Evolutionary conservation across 1,284 basidiomycete genomes (phyloP).

Genomic region (Rhizoctonia solani): DNA sequence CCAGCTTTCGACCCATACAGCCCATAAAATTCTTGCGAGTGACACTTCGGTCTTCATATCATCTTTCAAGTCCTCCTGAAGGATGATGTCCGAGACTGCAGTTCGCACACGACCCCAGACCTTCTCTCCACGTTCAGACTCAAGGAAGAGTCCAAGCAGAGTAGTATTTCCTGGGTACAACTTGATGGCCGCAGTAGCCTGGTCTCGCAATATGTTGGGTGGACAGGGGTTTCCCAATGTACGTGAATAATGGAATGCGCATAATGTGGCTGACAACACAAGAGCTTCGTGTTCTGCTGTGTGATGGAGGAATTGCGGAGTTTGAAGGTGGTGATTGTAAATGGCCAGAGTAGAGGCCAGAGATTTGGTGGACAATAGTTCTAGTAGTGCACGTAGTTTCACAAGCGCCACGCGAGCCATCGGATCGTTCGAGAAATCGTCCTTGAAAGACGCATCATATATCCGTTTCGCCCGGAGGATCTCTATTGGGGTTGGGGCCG

Average conservation of each 20-base stretch:
- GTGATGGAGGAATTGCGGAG: slow-evolving; percentile 42
- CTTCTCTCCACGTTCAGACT: slow-evolving; percentile 73
- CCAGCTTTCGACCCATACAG: slow-evolving; percentile 80
- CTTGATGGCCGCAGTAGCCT: slow-evolving; percentile 60
- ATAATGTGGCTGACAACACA: slow-evolving; percentile 58
- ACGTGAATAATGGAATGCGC: slow-evolving; percentile 65
- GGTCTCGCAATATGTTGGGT: slow-evolving; percentile 62
- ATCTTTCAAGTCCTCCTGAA: slow-evolving; percentile 48
- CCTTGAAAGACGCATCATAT: slow-evolving; percentile 35
- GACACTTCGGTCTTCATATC: slow-evolving; percentile 40
- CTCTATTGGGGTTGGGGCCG: slow-evolving; percentile 52
- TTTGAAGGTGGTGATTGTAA: slow-evolving; percentile 19
- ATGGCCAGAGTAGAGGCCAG: background rate
- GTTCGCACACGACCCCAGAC: slow-evolving; percentile 69
- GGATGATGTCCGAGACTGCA: slow-evolving; percentile 42
- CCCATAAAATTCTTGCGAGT: slow-evolving; percentile 60
- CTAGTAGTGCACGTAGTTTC: slow-evolving; percentile 64
- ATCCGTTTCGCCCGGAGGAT: slow-evolving; percentile 62
- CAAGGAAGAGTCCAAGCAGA: slow-evolving; percentile 75
- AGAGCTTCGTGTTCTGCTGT: slow-evolving; percentile 61
- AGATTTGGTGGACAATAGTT: slow-evolving; percentile 54
- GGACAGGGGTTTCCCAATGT: slow-evolving; percentile 61
- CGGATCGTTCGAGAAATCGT: background rate
- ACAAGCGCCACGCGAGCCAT: slow-evolving; percentile 46
- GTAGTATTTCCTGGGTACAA: slow-evolving; percentile 73